Evolutionary conservation across 257 asterid genomes (phyloP).

Genomic region (Paulownia fortunei): DNA sequence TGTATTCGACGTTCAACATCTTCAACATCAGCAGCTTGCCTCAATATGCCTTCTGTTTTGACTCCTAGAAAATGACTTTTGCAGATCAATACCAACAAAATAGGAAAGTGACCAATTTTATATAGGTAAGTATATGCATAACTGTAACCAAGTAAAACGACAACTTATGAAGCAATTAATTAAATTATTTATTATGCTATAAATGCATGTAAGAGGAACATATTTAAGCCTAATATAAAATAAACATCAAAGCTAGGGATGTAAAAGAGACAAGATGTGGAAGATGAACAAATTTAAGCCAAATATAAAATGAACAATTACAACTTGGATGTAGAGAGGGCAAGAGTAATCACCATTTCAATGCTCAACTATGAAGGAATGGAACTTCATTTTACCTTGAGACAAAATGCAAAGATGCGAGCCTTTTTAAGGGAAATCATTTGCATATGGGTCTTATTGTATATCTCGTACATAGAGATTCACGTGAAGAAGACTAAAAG

Average conservation of each 20-base stretch:
- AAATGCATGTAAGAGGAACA: background rate
- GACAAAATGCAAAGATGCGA: background rate
- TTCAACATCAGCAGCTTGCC: slow-evolving; percentile 99
- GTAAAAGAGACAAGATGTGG: background rate
- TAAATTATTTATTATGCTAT: background rate
- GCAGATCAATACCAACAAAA: slow-evolving; percentile 37
- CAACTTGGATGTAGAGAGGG: background rate
- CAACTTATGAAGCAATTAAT: background rate
- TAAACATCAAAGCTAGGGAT: slow-evolving; percentile 8
- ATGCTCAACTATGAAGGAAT: background rate
- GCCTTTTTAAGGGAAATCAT: background rate
- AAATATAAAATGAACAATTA: background rate
- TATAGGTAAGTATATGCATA: background rate
- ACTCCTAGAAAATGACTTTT: slow-evolving; percentile 60
- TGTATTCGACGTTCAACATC: slow-evolving; percentile 88
- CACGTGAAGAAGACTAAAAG: slow-evolving; percentile 9
- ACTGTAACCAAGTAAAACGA: slow-evolving; percentile 7
- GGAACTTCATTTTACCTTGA: background rate
- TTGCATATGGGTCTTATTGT: background rate
- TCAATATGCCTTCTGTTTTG: slow-evolving; percentile 87
- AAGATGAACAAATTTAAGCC: background rate
- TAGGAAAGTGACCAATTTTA: background rate
- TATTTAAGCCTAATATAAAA: background rate
- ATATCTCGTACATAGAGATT: background rate
- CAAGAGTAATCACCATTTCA: background rate